Evolutionary conservation across 768 basidiomycete genomes (phyloP).

Genomic region (Mycena olivaceomarginata): DNA sequence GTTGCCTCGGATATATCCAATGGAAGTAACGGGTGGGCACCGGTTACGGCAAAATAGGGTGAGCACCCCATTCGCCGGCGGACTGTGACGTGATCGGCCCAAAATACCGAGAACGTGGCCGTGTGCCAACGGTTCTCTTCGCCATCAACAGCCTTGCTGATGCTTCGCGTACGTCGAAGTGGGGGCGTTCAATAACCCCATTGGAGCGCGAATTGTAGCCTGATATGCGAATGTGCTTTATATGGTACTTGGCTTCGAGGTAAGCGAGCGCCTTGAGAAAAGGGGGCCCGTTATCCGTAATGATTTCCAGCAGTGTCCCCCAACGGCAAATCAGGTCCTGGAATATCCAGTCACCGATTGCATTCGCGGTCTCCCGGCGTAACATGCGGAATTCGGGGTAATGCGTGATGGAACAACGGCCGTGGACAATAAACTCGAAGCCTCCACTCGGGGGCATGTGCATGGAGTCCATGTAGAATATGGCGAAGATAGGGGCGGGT

Average conservation of each 20-base stretch:
- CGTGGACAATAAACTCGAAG: no score
- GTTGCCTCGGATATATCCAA: conserved; percentile 21
- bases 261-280: no score
- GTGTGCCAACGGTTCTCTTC: conserved; percentile 1
- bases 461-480: conserved; percentile 30
- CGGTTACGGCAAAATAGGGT: conserved; percentile 42
- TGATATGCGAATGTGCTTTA: conserved; percentile 27
- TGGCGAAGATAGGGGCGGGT: conserved; percentile 32
- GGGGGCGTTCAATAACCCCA: background rate
- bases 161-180: background rate
- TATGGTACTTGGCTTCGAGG: conserved; percentile 17
- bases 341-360: conserved; percentile 43
- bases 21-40: background rate
- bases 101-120: conserved; percentile 41
- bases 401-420: conserved; percentile 14
- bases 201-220: conserved; percentile 3
- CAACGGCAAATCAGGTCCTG: conserved; percentile 46
- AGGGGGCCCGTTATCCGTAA: conserved; percentile 14
- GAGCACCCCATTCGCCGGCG: conserved; percentile 36
- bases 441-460: conserved; percentile 45
- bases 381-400: conserved; percentile 19
- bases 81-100: conserved; percentile 47
- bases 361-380: conserved; percentile 16
- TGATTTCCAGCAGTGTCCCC: conserved; percentile 38
- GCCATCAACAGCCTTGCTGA: conserved; percentile 11